These are phyloP conservation scores for Striga hermonthica DNA, from an alignment of 305 asterid genomes.

Conservation along the genomic window DNA sequence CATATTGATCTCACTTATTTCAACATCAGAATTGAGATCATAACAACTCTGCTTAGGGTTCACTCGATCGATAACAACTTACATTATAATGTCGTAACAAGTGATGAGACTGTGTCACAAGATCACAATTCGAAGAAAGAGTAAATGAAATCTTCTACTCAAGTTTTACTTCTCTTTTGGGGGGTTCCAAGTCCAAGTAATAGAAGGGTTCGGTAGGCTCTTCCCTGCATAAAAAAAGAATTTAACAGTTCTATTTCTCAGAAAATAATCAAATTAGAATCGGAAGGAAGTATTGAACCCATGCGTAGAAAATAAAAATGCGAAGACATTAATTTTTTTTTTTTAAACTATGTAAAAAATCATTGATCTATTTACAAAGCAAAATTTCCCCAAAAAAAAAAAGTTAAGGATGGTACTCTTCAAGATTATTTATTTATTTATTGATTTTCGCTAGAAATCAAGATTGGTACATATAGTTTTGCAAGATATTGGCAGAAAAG, in stretches of 20 bases:
- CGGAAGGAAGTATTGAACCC: neutral
- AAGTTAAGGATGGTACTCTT: neutral
- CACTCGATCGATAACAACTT: too few species aligned
- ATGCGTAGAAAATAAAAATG: neutral
- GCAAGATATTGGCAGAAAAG: too few species aligned
- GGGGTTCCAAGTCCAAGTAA: conserved; percentile 88
- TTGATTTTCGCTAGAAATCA: too few species aligned
- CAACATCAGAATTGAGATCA: too few species aligned
- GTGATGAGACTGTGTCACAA: neutral
- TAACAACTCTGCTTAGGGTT: too few species aligned
- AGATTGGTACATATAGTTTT: too few species aligned
- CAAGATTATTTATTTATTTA: neutral
- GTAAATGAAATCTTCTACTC: conserved; percentile 36
- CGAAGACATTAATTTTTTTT: neutral
- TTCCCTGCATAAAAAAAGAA: conserved; percentile 51
- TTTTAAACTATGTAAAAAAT: neutral
- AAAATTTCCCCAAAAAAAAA: neutral
- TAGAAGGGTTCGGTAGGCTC: conserved; percentile 74
- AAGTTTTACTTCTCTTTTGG: conserved; percentile 59
- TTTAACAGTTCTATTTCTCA: conserved; percentile 18
- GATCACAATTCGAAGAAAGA: neutral
- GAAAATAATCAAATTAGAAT: conserved; percentile 4
- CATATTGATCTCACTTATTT: too few species aligned
- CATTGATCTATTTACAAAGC: conserved; percentile 9
- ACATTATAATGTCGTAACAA: too few species aligned